A percentile compares a stretch with the other conserved stretches of the same genome.
Evolutionary conservation across 345 rosid species (phyloP).

Genomic region (Triadica sebifera): DNA sequence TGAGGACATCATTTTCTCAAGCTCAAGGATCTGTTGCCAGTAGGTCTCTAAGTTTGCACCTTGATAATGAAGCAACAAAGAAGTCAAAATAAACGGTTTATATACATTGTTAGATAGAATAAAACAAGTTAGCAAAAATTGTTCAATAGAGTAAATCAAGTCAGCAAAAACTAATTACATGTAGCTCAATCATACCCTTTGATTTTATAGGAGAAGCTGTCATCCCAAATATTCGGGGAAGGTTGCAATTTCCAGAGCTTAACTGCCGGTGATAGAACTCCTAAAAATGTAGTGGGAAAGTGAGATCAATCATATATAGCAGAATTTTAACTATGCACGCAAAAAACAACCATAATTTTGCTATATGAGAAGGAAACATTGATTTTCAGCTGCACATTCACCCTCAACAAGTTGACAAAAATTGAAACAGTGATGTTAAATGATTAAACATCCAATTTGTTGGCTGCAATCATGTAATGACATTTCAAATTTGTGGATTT

Average conservation of each 20-base stretch:
- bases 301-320: neutral
- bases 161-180: neutral
- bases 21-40: conserved; percentile 56
- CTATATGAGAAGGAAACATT: conserved; percentile 6
- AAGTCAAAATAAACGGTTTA: neutral
- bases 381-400: neutral
- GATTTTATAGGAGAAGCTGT: conserved; percentile 87
- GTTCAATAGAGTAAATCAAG: conserved; percentile 6
- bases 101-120: neutral
- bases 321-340: neutral
- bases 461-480: too few species aligned
- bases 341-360: neutral
- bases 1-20: conserved; percentile 72
- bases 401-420: too few species aligned
- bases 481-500: too few species aligned
- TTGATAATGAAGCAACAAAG: conserved; percentile 16
- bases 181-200: conserved; percentile 47
- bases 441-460: too few species aligned
- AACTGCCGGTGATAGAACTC: conserved; percentile 69
- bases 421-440: too few species aligned
- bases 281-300: conserved; percentile 38
- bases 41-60: conserved; percentile 46
- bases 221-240: conserved; percentile 91
- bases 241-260: conserved; percentile 24
- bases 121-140: conserved; percentile 7